These are phyloP conservation scores for Dovyalis caffra DNA, from an alignment of 345 rosid genomes.

Conservation along the genomic window DNA sequence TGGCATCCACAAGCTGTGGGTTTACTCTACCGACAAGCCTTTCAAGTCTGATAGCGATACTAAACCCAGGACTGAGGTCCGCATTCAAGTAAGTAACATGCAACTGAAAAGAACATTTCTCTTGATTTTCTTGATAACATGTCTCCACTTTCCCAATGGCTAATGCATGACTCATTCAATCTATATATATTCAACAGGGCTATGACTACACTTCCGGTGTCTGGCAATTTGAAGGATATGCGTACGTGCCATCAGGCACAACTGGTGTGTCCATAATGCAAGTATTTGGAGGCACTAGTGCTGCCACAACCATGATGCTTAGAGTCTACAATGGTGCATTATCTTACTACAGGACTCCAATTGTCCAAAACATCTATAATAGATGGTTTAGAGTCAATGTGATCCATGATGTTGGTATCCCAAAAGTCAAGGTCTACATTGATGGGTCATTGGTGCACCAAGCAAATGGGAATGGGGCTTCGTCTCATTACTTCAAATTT, in stretches of 20 bases:
- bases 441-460: constrained; percentile 6
- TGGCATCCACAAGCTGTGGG: constrained; percentile 29
- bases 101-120: too few species aligned
- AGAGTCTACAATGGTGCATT: constrained; percentile 40
- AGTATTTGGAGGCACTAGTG: constrained; percentile 29
- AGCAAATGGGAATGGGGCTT: constrained; percentile 20
- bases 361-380: constrained; percentile 22
- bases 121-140: too few species aligned
- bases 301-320: constrained; percentile 25
- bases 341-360: constrained; percentile 15
- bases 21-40: constrained; percentile 24
- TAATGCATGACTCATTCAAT: too few species aligned
- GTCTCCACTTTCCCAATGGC: too few species aligned
- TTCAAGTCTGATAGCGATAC: constrained; percentile 21
- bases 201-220: constrained; percentile 33
- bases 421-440: constrained; percentile 14
- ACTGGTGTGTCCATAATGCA: constrained; percentile 40
- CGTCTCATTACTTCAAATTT: constrained; percentile 25
- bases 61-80: constrained; percentile 27
- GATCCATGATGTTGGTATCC: constrained; percentile 25
- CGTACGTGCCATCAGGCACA: constrained; percentile 34
- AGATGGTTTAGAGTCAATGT: constrained; percentile 30
- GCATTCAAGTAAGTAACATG: constrained; percentile 18
- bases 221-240: constrained; percentile 46
- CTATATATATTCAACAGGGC: constrained; percentile 24